Conservation (phyloP, 1,284 basidiomycete genomes). For the Cutaneotrichosporon cyanovorans region DNA sequence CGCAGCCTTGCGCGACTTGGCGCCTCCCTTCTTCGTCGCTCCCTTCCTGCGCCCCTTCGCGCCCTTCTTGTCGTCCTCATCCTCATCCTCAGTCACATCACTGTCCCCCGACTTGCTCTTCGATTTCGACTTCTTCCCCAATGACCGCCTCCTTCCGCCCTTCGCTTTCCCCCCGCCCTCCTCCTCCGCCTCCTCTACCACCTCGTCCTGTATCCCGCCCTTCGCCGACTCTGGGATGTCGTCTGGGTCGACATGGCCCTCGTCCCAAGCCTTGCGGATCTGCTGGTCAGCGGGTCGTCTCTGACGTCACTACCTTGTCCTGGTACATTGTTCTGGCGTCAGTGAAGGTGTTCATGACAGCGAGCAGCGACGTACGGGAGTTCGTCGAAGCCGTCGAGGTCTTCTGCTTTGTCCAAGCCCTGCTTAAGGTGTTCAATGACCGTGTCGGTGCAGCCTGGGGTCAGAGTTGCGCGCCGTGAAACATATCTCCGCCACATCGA, state of each 20-base stretch:
- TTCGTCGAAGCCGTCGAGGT: conserved; percentile 46
- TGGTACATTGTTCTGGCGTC: background rate
- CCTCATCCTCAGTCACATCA: background rate
- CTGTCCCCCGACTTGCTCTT: conserved; percentile 14
- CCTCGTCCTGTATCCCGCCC: conserved; percentile 20
- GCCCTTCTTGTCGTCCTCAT: too few relatives aligned
- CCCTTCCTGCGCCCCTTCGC: too few relatives aligned
- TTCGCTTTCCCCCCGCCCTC: conserved; percentile 28
- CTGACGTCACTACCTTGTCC: conserved; percentile 3
- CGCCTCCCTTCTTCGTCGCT: too few relatives aligned
- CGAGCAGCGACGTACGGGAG: conserved; percentile 19
- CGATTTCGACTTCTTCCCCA: too few relatives aligned
- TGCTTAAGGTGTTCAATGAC: conserved; percentile 68
- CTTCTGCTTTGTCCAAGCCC: conserved; percentile 54
- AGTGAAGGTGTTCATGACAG: too few relatives aligned
- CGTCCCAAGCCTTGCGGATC: conserved; percentile 52
- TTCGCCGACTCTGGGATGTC: conserved; percentile 66
- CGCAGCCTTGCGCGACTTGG: too few relatives aligned
- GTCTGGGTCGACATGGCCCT: conserved; percentile 65
- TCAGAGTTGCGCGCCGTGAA: too few relatives aligned
- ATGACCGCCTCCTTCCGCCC: conserved; percentile 3
- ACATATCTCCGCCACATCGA: too few relatives aligned
- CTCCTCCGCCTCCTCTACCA: conserved; percentile 32
- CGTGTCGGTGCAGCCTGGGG: conserved; percentile 66
- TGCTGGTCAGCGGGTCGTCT: conserved; percentile 58